Base-by-base conservation (phyloP, 2,329 filamentous ascomycete genomes). In the Aschersonia sp. region DNA sequence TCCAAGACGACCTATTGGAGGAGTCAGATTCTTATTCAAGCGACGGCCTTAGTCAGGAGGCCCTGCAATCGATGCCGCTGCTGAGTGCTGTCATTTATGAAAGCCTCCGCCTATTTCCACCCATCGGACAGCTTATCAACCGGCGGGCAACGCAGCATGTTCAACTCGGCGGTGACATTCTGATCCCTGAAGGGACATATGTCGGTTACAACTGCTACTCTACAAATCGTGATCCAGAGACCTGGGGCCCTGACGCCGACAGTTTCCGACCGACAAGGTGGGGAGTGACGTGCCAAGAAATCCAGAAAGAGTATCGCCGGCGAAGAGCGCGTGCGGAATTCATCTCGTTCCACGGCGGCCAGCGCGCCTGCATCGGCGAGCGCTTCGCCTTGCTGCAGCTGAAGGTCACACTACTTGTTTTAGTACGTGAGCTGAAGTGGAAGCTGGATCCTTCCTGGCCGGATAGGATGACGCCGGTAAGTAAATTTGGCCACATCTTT, bases 81-180 rank as follows among this genome's bases (percentile, higher is more conserved):
- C 58, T 74, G 5, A 69, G 64, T 1, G 58, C 70, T 0, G 61
- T 69, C 30, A 58, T 73, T 22, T 66, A 69, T 51, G 71, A 74
- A 46, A 57, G 61, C 29, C 61, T 74, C 10, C 67, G 71, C 2
- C 60, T 74, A 43, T 71, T 68, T 48, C 71, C 71, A 0, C 70
- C 71, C 6, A 66, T 74, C 45, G 66, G 62, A 0, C 70, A 73
- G 49, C 59, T 74, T 41, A 67, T 73, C 52, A 74, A 74, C 47
- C 63, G 70, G 5, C 62, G 63, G 4, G 63, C 62, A 0, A 51
- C 53, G 41, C 47, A 43, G 12, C 45, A 55, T 4, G 51, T 52
- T 5, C 41, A 54, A 2, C 54, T 62, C 0, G 57, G 60, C 10
- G 50, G 56, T 30, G 52, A 61, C 2, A 53, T 68, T n/a, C 47